Evolutionary conservation across 805 yeast species (phyloP), one percentile per base, ranked within the genome.

Genomic region (Yamadazyma akitaensis): DNA sequence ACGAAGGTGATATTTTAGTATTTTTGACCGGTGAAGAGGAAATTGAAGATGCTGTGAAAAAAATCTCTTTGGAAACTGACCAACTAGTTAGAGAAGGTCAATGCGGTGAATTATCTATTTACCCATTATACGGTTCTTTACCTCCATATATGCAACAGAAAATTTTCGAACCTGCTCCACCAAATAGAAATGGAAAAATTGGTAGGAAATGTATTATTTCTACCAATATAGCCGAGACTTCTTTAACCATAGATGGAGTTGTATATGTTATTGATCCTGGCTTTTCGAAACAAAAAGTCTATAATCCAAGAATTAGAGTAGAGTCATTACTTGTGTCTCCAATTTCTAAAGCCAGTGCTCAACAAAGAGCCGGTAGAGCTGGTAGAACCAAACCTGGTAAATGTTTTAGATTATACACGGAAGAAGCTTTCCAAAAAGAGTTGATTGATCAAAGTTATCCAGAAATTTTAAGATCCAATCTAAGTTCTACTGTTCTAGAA

Each of bases 311-410:
- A 65, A 88, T 92, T 48, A 80, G 99, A 66, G 97, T 92, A 26
- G 97, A 92, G 67, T 89, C 97, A 0, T 74, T 92, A 56, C 75
- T 92, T 44, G 98, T 94, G 4, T 88, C 97, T 8, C 98, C 98
- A 32, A 91, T 94, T 51, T 91, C 98, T 10, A 91, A 90, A 69
- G 99, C 99, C 0, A 84, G 95, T 40, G 96, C 99, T 1, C 97
- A 92, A 69, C 99, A 92, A 69, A 82, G 99, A 68, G 98, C 98
- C 31, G 99, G 99, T 79, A 88, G 99, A 79, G 99, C 99, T 46
- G 99, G 99, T 73, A 92, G 99, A 81, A 92, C 97, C 6, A 81
- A 96, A 60, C 97, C 98, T 13, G 99, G 99, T 62, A 92, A 94
- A 67, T 92, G 97, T 69, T 92, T 92, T 79, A 79, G 99, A 62